These are phyloP conservation scores for Nyctanthes arbortristis DNA, from an alignment of 257 asterid genomes.

Conservation along the genomic window DNA sequence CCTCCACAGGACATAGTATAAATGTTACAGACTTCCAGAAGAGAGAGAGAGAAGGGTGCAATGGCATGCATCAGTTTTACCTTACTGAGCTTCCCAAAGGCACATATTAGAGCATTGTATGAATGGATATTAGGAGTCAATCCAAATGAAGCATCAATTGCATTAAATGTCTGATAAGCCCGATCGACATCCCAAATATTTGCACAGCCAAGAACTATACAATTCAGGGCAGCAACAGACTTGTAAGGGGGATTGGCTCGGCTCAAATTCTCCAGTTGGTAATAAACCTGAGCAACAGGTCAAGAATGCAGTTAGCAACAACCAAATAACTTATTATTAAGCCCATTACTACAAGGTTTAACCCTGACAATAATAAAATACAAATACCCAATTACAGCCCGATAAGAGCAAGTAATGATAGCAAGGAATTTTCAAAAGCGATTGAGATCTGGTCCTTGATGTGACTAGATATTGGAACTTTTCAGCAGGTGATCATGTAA, in stretches of 20 bases:
- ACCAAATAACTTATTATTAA: conserved; percentile 13
- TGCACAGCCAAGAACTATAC: conserved; percentile 92
- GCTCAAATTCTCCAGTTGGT: conserved; percentile 85
- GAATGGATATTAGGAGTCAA: conserved; percentile 81
- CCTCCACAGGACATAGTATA: not conserved
- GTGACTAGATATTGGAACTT: not conserved
- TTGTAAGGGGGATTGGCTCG: conserved; percentile 67
- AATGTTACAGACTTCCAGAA: not conserved
- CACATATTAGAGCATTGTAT: conserved; percentile 78
- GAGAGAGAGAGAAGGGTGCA: conserved; percentile 4
- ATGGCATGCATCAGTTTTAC: conserved; percentile 39
- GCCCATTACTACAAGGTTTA: conserved; percentile 12
- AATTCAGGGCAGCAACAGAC: conserved; percentile 85
- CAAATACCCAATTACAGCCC: conserved; percentile 5
- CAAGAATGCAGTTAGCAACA: conserved; percentile 23
- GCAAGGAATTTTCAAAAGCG: conserved; percentile 6
- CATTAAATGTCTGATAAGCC: conserved; percentile 83
- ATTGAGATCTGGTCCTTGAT: not conserved
- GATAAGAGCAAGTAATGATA: conserved; percentile 7
- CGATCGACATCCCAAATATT: conserved; percentile 96
- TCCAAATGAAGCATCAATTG: conserved; percentile 68
- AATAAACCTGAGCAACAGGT: conserved; percentile 74
- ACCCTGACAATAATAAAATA: not conserved
- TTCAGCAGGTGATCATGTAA: not conserved
- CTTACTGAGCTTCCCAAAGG: conserved; percentile 78